Conservation (phyloP, 805 yeast genomes). For the Cyberlindnera galapagoensis region DNA sequence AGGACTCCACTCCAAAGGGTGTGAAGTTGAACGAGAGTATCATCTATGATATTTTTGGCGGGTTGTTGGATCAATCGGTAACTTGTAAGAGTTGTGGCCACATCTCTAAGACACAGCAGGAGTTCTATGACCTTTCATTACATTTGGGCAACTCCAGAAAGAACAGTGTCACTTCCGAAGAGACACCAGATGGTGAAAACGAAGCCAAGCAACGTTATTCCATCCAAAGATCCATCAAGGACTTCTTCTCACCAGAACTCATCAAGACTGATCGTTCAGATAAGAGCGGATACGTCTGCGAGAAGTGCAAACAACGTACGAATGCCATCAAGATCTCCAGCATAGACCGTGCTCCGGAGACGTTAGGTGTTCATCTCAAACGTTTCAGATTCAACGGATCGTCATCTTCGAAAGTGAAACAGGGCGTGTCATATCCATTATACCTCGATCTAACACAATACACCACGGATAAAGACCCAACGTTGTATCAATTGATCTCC, state of each 20-base stretch:
- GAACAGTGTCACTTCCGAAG: slow-evolving; percentile 11
- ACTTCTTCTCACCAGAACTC: slow-evolving; percentile 78
- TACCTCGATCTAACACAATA: slow-evolving; percentile 66
- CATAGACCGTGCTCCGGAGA: slow-evolving; percentile 81
- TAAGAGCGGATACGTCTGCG: slow-evolving; percentile 81
- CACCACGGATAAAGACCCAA: slow-evolving; percentile 40
- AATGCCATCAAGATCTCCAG: slow-evolving; percentile 71
- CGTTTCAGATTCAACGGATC: slow-evolving; percentile 84
- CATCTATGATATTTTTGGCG: slow-evolving; percentile 91
- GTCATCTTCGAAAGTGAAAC: slow-evolving; percentile 78
- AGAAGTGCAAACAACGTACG: slow-evolving; percentile 71
- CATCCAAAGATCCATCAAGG: slow-evolving; percentile 67
- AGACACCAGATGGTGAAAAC: slow-evolving; percentile 6
- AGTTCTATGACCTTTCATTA: slow-evolving; percentile 85
- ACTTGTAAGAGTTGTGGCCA: slow-evolving; percentile 79
- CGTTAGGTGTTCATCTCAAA: slow-evolving; percentile 79
- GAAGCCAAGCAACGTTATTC: slow-evolving; percentile 37
- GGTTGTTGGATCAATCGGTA: slow-evolving; percentile 76
- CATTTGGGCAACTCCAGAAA: slow-evolving; percentile 41
- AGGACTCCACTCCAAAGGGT: slow-evolving; percentile 90
- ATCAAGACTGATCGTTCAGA: slow-evolving; percentile 63
- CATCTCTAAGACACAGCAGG: slow-evolving; percentile 83
- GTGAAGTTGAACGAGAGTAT: slow-evolving; percentile 73
- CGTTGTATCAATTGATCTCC: slow-evolving; percentile 64
- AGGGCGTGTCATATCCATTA: slow-evolving; percentile 75